phyloP scores from a whole-genome alignment of 2,329 filamentous ascomycete genomes.

The Daldinia sp. region DNA sequence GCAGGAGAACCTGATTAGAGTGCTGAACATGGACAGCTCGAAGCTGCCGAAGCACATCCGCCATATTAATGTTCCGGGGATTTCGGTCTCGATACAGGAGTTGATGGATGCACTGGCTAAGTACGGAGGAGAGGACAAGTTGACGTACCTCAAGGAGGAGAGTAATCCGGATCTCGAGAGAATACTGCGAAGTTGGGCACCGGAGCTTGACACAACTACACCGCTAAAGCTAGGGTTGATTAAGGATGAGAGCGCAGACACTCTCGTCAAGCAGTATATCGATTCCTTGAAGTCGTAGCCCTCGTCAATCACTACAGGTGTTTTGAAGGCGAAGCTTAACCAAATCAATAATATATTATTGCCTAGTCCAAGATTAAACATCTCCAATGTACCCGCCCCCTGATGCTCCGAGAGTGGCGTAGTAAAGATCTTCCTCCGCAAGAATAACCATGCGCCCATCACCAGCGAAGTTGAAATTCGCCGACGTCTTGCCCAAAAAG shows the following conservation, averaged over 20 bases:
- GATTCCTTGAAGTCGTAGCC: constrained; percentile 52
- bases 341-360: background rate
- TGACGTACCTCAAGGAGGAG: constrained; percentile 66
- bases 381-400: constrained; percentile 44
- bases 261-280: constrained; percentile 68
- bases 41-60: constrained; percentile 61
- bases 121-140: constrained; percentile 66
- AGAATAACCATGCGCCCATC: constrained; percentile 57
- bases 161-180: constrained; percentile 65
- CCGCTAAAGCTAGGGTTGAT: constrained; percentile 64
- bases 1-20: constrained; percentile 65
- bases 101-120: constrained; percentile 69
- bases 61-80: constrained; percentile 69
- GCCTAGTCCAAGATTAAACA: background rate
- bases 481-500: constrained; percentile 59
- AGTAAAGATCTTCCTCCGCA: constrained; percentile 57
- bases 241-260: constrained; percentile 64
- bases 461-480: constrained; percentile 64
- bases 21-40: constrained; percentile 55
- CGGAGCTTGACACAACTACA: constrained; percentile 65
- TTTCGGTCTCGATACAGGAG: constrained; percentile 69
- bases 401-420: constrained; percentile 52
- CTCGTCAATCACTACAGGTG: background rate
- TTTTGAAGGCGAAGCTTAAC: background rate
- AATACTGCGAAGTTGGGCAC: constrained; percentile 71